Conservation (phyloP, 202 grass and related monocot species). For the Brachypodium distachyon region DNA sequence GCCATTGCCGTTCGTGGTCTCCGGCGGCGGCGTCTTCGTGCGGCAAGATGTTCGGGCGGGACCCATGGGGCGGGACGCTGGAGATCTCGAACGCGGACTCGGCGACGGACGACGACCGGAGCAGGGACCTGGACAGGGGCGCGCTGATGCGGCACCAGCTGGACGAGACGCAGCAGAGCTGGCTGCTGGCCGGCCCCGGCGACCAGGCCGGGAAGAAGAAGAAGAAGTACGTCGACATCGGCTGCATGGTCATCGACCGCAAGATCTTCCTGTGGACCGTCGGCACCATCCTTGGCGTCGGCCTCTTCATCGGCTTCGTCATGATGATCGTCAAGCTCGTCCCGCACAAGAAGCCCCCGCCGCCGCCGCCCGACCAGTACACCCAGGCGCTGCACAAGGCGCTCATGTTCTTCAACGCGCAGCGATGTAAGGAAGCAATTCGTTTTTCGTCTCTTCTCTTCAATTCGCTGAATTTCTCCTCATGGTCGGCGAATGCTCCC, state of each 20-base stretch:
- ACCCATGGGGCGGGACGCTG: slow-evolving; percentile 91
- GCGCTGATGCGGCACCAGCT: slow-evolving; percentile 76
- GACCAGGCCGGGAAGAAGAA: slow-evolving; percentile 78
- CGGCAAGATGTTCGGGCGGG: slow-evolving; percentile 84
- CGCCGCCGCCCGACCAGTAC: slow-evolving; percentile 70
- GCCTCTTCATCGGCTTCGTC: slow-evolving; percentile 73
- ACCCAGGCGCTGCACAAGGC: slow-evolving; percentile 89
- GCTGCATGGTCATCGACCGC: slow-evolving; percentile 76
- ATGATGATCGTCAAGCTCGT: slow-evolving; percentile 92
- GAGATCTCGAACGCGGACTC: slow-evolving; percentile 95
- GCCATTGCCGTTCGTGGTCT: not conserved
- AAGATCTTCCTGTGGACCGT: slow-evolving; percentile 94
- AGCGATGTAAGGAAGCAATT: slow-evolving; percentile 97
- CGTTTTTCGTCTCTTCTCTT: too few relatives aligned
- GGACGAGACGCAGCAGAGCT: slow-evolving; percentile 98
- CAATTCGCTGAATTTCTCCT: not conserved
- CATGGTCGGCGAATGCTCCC: not conserved
- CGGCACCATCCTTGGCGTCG: slow-evolving; percentile 67
- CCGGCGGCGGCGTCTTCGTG: not conserved
- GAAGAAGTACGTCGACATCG: slow-evolving; percentile 80
- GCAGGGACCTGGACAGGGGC: slow-evolving; percentile 79
- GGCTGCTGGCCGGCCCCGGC: slow-evolving; percentile 75
- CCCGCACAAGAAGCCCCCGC: slow-evolving; percentile 61
- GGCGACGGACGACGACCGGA: slow-evolving; percentile 91
- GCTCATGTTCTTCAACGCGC: slow-evolving; percentile 99